Conservation (phyloP, 1,139 yeast species). For the Geotrichum candidum region DNA sequence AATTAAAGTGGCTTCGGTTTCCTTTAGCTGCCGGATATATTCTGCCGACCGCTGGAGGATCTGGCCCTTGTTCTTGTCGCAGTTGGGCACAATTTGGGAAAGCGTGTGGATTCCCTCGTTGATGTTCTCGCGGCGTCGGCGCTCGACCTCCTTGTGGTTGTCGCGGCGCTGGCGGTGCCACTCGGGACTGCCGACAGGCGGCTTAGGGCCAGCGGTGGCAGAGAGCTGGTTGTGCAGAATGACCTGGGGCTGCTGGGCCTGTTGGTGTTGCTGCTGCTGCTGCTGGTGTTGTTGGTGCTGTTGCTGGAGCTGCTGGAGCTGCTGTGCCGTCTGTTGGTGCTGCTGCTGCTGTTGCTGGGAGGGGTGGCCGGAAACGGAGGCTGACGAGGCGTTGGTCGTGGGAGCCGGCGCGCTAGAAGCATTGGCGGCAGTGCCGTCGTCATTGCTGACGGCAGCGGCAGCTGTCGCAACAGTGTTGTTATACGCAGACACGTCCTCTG, state of each 20-base stretch:
- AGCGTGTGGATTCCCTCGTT: constrained; percentile 83
- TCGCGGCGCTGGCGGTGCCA: constrained; percentile 83
- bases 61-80: constrained; percentile 88
- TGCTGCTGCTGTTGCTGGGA: not conserved
- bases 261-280: not conserved
- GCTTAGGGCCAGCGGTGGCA: constrained; percentile 25
- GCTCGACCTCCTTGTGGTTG: constrained; percentile 95
- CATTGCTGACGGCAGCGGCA: constrained; percentile 7
- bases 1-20: constrained; percentile 76
- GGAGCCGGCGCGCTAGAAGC: not conserved
- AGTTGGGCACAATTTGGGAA: constrained; percentile 75
- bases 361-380: not conserved
- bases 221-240: not conserved
- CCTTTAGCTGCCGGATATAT: constrained; percentile 80
- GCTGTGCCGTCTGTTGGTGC: not conserved
- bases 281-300: not conserved
- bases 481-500: not conserved
- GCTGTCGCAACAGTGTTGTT: constrained; percentile 9
- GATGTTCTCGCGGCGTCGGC: constrained; percentile 90
- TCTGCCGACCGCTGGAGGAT: constrained; percentile 84
- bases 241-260: not conserved
- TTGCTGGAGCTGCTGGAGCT: not conserved
- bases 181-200: constrained; percentile 61
- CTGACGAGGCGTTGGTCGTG: not conserved
- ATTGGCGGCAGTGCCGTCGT: not conserved